These are phyloP conservation scores for Dryas drummondii DNA, from an alignment of 306 rosid genomes.

Conservation along the genomic window DNA sequence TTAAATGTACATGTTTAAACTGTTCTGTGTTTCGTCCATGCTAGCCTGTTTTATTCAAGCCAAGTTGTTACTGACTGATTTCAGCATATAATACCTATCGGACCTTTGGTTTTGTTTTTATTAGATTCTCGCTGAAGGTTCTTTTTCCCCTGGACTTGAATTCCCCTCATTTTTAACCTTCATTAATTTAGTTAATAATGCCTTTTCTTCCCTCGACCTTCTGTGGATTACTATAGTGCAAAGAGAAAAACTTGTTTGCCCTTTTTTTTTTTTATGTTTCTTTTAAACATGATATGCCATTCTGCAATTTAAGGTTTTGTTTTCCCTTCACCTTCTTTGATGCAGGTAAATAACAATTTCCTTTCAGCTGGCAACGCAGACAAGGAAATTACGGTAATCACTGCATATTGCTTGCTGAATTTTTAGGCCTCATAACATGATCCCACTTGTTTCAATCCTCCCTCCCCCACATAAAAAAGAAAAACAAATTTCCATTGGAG, in stretches of 20 bases:
- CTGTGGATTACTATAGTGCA: background rate
- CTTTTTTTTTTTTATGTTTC: background rate
- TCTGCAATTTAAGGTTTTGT: constrained; percentile 13
- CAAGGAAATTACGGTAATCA: constrained; percentile 78
- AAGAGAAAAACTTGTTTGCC: background rate
- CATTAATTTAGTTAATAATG: background rate
- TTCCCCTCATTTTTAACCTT: background rate
- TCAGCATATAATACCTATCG: background rate
- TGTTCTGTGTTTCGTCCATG: background rate
- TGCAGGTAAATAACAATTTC: constrained; percentile 98
- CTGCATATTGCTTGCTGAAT: constrained; percentile 7
- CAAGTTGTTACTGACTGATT: background rate
- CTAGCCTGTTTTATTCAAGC: background rate
- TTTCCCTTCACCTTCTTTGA: constrained; percentile 25
- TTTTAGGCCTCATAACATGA: background rate
- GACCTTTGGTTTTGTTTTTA: background rate
- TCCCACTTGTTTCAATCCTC: background rate
- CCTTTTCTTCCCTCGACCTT: background rate
- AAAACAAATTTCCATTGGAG: background rate
- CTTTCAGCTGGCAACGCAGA: constrained; percentile 92
- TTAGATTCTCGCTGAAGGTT: background rate
- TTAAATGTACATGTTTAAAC: background rate
- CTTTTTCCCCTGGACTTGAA: background rate
- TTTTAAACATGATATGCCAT: constrained; percentile 20
- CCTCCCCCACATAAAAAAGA: background rate